A percentile compares a stretch with the other conserved stretches of the same genome.
These are phyloP conservation scores for Globisporangium splendens DNA, from an alignment of 352 stramenopile species.

Conservation along the genomic window DNA sequence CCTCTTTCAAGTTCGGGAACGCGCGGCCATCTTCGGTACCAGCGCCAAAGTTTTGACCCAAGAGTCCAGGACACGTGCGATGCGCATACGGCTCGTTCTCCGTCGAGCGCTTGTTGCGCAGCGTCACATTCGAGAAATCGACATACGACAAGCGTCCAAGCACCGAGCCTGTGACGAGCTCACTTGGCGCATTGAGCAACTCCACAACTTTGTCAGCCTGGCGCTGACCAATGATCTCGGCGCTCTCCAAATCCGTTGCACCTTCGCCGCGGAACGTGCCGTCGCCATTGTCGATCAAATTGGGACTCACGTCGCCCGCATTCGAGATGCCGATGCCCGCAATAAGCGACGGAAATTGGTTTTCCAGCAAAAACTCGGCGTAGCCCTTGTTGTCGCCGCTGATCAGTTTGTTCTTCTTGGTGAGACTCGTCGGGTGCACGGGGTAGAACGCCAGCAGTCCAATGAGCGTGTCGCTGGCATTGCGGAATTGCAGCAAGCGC, in stretches of 20 bases:
- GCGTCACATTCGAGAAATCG: conserved; percentile 33
- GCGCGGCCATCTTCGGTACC: conserved; percentile 38
- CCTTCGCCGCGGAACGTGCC: conserved; percentile 35
- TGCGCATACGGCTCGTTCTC: conserved; percentile 22
- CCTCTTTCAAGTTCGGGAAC: conserved; percentile 25
- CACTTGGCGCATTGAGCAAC: conserved; percentile 18
- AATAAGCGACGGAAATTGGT: conserved; percentile 19
- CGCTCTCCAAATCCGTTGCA: conserved; percentile 22
- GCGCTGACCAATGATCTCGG: conserved; percentile 40
- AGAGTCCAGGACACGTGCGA: conserved; percentile 33
- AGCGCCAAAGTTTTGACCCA: conserved; percentile 43
- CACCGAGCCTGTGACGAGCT: conserved; percentile 22
- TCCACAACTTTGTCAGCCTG: conserved; percentile 24
- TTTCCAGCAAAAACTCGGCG: conserved; percentile 35
- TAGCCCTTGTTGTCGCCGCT: conserved; percentile 77
- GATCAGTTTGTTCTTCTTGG: conserved; percentile 58
- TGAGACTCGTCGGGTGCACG: conserved; percentile 77
- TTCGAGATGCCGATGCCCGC: conserved; percentile 39
- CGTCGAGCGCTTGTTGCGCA: conserved; percentile 16
- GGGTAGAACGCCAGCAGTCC: conserved; percentile 65
- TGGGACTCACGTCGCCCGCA: conserved; percentile 38
- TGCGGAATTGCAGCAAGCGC: conserved; percentile 50
- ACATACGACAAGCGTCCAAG: conserved; percentile 37
- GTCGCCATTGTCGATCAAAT: conserved; percentile 36
- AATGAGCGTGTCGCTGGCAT: conserved; percentile 23